Evolutionary conservation across 805 yeast genomes (phyloP).

Genomic region (Peterozyma toletana): DNA sequence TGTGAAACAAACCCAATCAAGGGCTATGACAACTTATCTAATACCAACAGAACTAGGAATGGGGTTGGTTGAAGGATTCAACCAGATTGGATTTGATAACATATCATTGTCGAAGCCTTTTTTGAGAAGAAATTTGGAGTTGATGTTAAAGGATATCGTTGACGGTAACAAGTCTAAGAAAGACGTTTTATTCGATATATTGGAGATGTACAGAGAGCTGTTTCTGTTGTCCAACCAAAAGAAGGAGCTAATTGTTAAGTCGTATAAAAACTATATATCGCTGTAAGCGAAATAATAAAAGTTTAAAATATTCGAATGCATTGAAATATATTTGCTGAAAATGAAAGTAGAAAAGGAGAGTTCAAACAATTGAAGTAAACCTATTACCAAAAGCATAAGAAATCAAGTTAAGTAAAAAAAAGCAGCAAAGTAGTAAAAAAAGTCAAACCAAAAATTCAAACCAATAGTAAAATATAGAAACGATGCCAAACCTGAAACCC

Average conservation of each 20-base stretch:
- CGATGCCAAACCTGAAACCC: too few relatives aligned
- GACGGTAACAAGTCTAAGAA: slow-evolving; percentile 48
- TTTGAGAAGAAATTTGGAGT: slow-evolving; percentile 70
- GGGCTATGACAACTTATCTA: slow-evolving; percentile 35
- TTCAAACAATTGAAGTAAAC: too few relatives aligned
- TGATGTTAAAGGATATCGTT: slow-evolving; percentile 57
- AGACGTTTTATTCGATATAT: slow-evolving; percentile 47
- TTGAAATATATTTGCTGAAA: too few relatives aligned
- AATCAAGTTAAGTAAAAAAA: too few relatives aligned
- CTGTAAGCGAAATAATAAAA: too few relatives aligned
- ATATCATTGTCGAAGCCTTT: slow-evolving; percentile 83
- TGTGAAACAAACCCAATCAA: slow-evolving; percentile 26
- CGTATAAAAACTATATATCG: slow-evolving; percentile 16
- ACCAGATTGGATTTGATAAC: slow-evolving; percentile 64
- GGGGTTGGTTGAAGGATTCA: slow-evolving; percentile 85
- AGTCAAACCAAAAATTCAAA: too few relatives aligned
- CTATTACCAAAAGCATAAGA: too few relatives aligned
- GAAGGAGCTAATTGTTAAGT: slow-evolving; percentile 25
- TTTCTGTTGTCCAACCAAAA: slow-evolving; percentile 40
- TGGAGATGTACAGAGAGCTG: slow-evolving; percentile 55
- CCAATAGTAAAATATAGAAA: too few relatives aligned
- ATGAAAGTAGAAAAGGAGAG: too few relatives aligned
- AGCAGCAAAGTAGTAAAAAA: too few relatives aligned
- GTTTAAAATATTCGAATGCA: too few relatives aligned
- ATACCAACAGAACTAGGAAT: slow-evolving; percentile 81